Conservation (phyloP, 192 early-diverging fungal genomes). For the Globomyces pollinis-pini region DNA sequence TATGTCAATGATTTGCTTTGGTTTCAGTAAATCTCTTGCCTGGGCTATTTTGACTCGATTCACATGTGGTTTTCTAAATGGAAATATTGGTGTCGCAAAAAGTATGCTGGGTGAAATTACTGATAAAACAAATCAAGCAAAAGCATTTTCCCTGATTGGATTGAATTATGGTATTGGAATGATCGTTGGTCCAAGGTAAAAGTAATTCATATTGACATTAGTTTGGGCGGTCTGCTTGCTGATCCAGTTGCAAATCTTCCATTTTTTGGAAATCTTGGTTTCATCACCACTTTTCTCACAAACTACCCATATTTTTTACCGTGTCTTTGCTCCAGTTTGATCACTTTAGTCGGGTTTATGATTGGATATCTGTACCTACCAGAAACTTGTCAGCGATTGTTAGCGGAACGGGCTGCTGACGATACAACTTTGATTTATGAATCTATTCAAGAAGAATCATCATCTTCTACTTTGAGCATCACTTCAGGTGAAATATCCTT, state of each 20-base stretch:
- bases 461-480: background rate
- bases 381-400: constrained; percentile 21
- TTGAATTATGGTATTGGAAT: constrained; percentile 59
- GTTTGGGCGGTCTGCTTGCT: constrained; percentile 74
- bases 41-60: constrained; percentile 32
- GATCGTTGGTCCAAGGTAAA: constrained; percentile 5
- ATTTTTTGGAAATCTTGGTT: constrained; percentile 42
- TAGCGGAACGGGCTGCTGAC: background rate
- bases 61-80: constrained; percentile 65
- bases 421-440: background rate
- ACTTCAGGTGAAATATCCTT: background rate
- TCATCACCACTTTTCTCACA: constrained; percentile 62
- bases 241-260: constrained; percentile 67
- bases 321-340: constrained; percentile 57
- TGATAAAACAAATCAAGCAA: constrained; percentile 66
- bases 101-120: constrained; percentile 80
- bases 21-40: constrained; percentile 31
- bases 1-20: constrained; percentile 63
- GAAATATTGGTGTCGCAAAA: constrained; percentile 66
- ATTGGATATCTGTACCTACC: constrained; percentile 43
- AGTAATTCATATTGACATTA: constrained; percentile 6
- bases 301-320: constrained; percentile 78
- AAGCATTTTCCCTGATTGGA: constrained; percentile 70
- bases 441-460: background rate
- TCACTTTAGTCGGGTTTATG: constrained; percentile 56